Base-by-base conservation (phyloP, 1,139 yeast genomes). In the Nakaseomyces bracarensis region DNA sequence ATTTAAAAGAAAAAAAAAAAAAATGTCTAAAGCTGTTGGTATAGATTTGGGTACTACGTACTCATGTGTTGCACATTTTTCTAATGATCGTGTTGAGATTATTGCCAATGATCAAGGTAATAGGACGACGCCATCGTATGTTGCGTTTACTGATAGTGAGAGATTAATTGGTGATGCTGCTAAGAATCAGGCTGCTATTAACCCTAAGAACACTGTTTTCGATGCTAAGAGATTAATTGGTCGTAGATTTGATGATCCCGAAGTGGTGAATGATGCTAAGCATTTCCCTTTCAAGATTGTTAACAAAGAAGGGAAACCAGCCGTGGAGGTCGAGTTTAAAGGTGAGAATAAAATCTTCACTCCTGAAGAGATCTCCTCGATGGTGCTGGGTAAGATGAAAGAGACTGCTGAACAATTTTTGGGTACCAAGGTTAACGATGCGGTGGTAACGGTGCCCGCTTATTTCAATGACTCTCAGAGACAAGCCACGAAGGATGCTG, bases 391-490 rank as follows among this genome's bases (percentile, higher is more conserved):
- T 64, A 86, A 86, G 70, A 85, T 85, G 95, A 86, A 84, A 74
- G 79, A 82, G 58, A 86, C 85, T 60, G 95, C 95, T 52, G 95
- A 86, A 72, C 91, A 84, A 55, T 84, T 84, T 70, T 74, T 86
- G 53, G 96, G 96, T 54, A 76, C 81, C 65, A 76, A 80, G 66
- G 95, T 86, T 52, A 83, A 91, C 49, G 91, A 87, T 61, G 96
- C 96, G 38, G 96, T 86, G 53, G 94, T 87, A 52, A 87, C 96
- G 43, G 96, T 87, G 48, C 96, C 96, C 51, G 96, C 96, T 46
- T 86, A 86, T 70, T 86, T 86, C 72, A 87, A 86, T 67, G 96
- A 86, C 69, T 94, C 96, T 49, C 96, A 86, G 71, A 81, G 95
- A 72, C 95, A 85, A 69, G 96, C 95, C 53, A 85, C 95, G 54